Evolutionary conservation across 106 monocot genomes (phyloP).

Genomic region (Platanthera zijinensis): DNA sequence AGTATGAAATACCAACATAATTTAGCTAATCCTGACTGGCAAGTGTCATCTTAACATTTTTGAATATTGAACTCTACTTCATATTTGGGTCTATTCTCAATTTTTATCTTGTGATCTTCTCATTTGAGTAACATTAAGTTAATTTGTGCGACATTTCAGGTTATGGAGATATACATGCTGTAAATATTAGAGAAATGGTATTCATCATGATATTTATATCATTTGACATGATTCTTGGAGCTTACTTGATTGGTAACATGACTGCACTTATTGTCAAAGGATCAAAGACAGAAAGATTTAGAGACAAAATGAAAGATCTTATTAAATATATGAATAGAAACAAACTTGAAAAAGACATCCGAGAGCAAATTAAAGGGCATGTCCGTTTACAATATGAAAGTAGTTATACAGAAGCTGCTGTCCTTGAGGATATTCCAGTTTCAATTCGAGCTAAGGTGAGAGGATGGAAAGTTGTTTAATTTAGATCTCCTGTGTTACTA

Average conservation of each 20-base stretch:
- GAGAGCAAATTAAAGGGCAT: constrained; percentile 86
- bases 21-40: neutral
- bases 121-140: neutral
- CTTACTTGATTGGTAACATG: constrained; percentile 94
- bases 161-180: constrained; percentile 97
- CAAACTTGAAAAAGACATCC: constrained; percentile 60
- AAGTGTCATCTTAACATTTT: neutral
- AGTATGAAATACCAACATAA: neutral
- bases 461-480: neutral
- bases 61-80: neutral
- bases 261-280: constrained; percentile 95
- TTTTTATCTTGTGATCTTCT: neutral
- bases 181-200: constrained; percentile 88
- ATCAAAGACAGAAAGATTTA: constrained; percentile 83
- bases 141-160: constrained; percentile 25
- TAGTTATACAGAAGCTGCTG: constrained; percentile 66
- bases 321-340: constrained; percentile 89
- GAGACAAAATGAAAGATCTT: constrained; percentile 93
- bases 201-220: constrained; percentile 93
- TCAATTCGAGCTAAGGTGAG: constrained; percentile 90
- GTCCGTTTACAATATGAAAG: constrained; percentile 87
- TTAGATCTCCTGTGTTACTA: neutral
- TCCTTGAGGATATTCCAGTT: constrained; percentile 77
- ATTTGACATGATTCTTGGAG: constrained; percentile 94
- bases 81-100: neutral